Conservation (phyloP, 345 rosid genomes). For the Eucalyptus pumila region DNA sequence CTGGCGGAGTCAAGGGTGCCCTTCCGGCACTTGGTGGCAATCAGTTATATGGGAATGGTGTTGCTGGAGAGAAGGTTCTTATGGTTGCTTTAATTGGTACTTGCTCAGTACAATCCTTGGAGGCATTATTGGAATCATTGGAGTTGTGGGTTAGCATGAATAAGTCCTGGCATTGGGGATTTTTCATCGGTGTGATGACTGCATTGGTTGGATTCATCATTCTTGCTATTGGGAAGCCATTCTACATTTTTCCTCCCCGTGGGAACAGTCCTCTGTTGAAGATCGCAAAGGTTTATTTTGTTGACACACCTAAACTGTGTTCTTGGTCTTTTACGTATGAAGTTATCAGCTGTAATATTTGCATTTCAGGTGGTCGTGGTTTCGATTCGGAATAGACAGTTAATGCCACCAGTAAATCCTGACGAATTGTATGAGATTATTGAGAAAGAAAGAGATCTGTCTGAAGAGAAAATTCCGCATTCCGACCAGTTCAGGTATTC, state of each 20-base stretch:
- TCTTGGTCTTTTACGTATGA: background rate
- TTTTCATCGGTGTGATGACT: background rate
- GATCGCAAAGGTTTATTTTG: background rate
- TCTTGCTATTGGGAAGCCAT: background rate
- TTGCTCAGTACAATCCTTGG: background rate
- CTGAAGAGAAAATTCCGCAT: background rate
- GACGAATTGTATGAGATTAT: background rate
- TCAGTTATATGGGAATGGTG: slow-evolving; percentile 3
- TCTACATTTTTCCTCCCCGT: background rate
- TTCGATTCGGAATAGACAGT: background rate
- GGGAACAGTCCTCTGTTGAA: background rate
- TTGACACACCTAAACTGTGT: background rate
- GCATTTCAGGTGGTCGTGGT: background rate
- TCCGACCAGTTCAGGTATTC: background rate
- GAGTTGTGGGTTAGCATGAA: slow-evolving; percentile 3
- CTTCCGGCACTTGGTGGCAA: background rate
- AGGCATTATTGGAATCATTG: background rate
- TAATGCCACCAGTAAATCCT: background rate
- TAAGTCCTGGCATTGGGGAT: background rate
- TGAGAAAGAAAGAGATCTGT: background rate
- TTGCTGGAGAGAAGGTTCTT: background rate
- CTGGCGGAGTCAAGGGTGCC: slow-evolving; percentile 4
- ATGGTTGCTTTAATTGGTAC: background rate
- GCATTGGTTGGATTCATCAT: background rate
- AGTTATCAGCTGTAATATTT: background rate